Evolutionary conservation across 176 grass and related monocot species (phyloP), one percentile per base, ranked within the genome.

Genomic region (Avena eriantha): DNA sequence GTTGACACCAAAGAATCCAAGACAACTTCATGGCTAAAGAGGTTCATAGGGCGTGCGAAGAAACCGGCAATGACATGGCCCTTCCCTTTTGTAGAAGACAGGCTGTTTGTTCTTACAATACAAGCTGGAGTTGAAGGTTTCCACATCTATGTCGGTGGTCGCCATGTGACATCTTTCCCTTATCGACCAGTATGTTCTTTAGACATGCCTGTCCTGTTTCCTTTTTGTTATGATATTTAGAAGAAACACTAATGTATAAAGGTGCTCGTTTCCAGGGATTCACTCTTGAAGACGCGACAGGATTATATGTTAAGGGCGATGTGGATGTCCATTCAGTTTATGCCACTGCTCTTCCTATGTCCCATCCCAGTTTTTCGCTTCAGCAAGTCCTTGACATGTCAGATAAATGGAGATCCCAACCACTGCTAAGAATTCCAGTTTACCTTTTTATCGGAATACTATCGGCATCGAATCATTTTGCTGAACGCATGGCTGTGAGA

Each of bases 41-140:
- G 97, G 82, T 99, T 99, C 84, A 96, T 99, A 82, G 97, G 97
- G 80, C 97, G 97, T 71, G 97, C 97, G 67, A 96, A 99, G 90
- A 99, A 96, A 81, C 94, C 97, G 50, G 90, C 88, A 66, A 91
- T 99, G 87, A 94, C 92, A 54, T 99, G 94, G 97, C 90, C 97
- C 24, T 99, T 94, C 74, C 94, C 97, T 48, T 99, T 99, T 70
- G 88, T 96, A 59, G 97, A 99, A 75, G 94, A 93, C 63, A 91
- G 89, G 63, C 69, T 99, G 77, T 99, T 99, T 92, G 94, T 96
- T 86, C 82, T 99, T 85, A 99, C 97, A 49, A 91, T 96, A 56
- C 97, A 96, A 85, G 94, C 94, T 91, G 97, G 97, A 78, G 92
- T 99, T 80, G 97, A 99, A 87, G 97, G 97, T 24, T 99, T 94